Evolutionary conservation across 768 basidiomycete species (phyloP), one percentile per base, ranked within the genome.

Genomic region (Hypholoma sublateritium): DNA sequence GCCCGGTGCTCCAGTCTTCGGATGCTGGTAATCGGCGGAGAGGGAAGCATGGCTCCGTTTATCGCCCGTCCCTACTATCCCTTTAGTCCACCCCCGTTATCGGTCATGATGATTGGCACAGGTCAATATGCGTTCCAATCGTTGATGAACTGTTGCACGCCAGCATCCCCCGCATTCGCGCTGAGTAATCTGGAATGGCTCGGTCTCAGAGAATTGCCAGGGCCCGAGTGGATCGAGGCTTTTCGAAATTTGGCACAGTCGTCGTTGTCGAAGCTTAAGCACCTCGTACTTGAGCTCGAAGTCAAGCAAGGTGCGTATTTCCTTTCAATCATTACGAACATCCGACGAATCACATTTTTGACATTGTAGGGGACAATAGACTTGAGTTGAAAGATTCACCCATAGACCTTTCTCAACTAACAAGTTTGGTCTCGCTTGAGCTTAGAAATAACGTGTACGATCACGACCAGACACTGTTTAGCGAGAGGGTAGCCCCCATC

Each of bases 141-240:
- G 7, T 39, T 57, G 2, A 9, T 60, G 17, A 9, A 48, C n/a
- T 57, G 56, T 35, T 50, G 41, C 19, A 32, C 22, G 5, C 16
- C 5, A 16, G 25, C 25, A 14, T 16, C 21, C 13, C 48, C 59
- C 5, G 56, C 49, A 7, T 50, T 60, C 19, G 13, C 36, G 2
- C 46, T 60, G 24, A 41, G 46, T 21, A 60, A 47, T 50, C 17
- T 60, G 5, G 46, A 53, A 22, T 53, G 53, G 53, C 42, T 53
- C 19, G 42, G 32, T 7, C 11, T 53, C 28, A 44, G 53, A 32
- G 53, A 53, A 34, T n/a, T 53, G 5, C 53, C 43, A 8, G 53
- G 53, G 1, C 12, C 44, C 6, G 19, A 42, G 11, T 53, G 53
- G 53, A 53, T 36, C 3, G 7, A 28, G 17, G 25, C 42, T 16